Evolutionary conservation across 495 filamentous ascomycete genomes (phyloP).

Genomic region (Hyaloscypha finlandica): DNA sequence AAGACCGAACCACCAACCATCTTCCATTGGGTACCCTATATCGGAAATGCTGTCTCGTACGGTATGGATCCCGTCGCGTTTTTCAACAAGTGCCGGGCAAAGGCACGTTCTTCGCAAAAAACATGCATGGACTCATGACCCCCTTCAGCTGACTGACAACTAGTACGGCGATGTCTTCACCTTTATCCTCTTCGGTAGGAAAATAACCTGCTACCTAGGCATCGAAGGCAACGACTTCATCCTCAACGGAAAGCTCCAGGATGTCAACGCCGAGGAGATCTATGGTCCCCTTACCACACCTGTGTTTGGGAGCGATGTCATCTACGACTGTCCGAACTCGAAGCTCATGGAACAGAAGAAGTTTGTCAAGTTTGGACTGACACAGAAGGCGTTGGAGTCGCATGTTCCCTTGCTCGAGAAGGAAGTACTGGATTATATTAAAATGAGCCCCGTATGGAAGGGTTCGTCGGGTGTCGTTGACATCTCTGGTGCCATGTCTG

Average conservation of each 20-base stretch:
- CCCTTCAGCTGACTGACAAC: no score
- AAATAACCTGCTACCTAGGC: constrained; percentile 74
- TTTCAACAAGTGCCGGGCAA: constrained; percentile 66
- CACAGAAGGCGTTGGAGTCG: no score
- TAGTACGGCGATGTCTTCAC: constrained; percentile 82
- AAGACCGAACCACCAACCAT: constrained; percentile 78
- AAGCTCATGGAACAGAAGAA: constrained; percentile 87
- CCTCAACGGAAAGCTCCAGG: constrained; percentile 77
- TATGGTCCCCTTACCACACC: constrained; percentile 79
- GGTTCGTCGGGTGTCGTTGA: constrained; percentile 63
- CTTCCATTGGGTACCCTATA: constrained; percentile 78
- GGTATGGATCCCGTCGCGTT: constrained; percentile 85
- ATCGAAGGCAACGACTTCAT: constrained; percentile 81
- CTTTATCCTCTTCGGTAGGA: constrained; percentile 72
- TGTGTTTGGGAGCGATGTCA: constrained; percentile 81
- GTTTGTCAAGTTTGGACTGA: no score
- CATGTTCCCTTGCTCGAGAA: constrained; percentile 78
- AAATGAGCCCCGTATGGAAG: constrained; percentile 64
- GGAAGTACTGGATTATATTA: constrained; percentile 71
- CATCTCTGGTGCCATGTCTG: constrained; percentile 69
- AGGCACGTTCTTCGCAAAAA: no score
- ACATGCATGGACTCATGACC: no score
- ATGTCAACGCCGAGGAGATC: constrained; percentile 81
- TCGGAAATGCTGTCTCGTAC: constrained; percentile 78
- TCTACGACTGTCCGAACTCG: constrained; percentile 83